These are phyloP conservation scores for Prunus salicina DNA, from an alignment of 306 rosid species.

Conservation along the genomic window DNA sequence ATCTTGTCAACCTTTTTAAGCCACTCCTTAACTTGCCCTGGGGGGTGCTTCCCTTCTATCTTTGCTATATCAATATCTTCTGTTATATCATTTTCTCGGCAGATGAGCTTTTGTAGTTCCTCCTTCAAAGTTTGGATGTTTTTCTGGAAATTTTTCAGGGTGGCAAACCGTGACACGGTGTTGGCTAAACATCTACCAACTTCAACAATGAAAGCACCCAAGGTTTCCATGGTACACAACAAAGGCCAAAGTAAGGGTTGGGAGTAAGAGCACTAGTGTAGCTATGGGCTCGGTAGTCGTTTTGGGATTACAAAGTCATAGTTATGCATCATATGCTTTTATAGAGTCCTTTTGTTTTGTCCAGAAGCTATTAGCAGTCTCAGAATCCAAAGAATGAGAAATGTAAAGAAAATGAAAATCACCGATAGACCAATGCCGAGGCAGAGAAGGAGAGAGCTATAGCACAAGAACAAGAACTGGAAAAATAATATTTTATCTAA, in stretches of 20 bases:
- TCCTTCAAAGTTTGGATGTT: background rate
- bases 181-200: background rate
- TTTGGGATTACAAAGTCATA: background rate
- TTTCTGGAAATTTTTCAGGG: conserved; percentile 3
- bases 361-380: background rate
- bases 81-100: background rate
- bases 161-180: background rate
- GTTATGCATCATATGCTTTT: background rate
- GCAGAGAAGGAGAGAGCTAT: background rate
- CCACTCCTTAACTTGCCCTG: background rate
- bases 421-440: background rate
- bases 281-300: background rate
- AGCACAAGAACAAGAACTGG: conserved; percentile 8
- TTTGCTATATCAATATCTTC: background rate
- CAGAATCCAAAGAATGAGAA: conserved; percentile 1
- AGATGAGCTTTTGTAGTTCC: background rate
- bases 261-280: background rate
- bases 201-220: background rate
- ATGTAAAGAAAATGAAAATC: background rate
- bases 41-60: conserved; percentile 5
- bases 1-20: conserved; percentile 6
- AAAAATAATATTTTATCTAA: background rate
- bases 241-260: background rate
- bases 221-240: background rate
- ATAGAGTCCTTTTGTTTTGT: background rate